Evolutionary conservation across 805 yeast genomes (phyloP).

Genomic region (Saccharomycopsis amapae): DNA sequence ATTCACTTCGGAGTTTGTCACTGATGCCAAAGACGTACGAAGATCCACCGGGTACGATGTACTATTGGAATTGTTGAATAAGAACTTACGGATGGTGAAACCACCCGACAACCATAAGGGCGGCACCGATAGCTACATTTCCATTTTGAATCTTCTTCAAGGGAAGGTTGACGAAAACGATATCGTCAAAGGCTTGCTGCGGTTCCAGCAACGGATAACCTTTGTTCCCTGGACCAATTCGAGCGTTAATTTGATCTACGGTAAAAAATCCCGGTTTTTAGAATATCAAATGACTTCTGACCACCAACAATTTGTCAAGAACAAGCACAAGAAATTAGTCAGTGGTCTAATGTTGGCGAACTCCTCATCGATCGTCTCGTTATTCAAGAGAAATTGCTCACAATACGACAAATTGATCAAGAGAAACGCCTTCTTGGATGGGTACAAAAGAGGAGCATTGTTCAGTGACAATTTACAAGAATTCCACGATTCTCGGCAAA

Average conservation of each 20-base stretch:
- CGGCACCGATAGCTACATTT: slow-evolving; percentile 45
- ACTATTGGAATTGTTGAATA: slow-evolving; percentile 72
- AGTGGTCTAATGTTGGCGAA: slow-evolving; percentile 83
- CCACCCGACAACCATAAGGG: slow-evolving; percentile 35
- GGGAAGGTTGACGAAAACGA: slow-evolving; percentile 63
- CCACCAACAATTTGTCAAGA: not conserved
- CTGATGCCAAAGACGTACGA: slow-evolving; percentile 51
- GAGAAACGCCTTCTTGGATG: slow-evolving; percentile 77
- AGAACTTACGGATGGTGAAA: slow-evolving; percentile 65
- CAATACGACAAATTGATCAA: slow-evolving; percentile 77
- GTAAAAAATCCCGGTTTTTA: slow-evolving; percentile 45
- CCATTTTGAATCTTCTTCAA: slow-evolving; percentile 63
- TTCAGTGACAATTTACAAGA: slow-evolving; percentile 46
- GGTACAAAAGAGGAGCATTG: slow-evolving; percentile 45
- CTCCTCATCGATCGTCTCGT: slow-evolving; percentile 63
- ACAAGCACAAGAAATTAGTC: slow-evolving; percentile 29
- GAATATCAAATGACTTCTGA: not conserved
- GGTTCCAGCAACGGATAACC: slow-evolving; percentile 57
- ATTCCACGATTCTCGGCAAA: slow-evolving; percentile 69
- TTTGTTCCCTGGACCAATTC: slow-evolving; percentile 81
- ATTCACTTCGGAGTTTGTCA: slow-evolving; percentile 61
- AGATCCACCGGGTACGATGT: slow-evolving; percentile 80
- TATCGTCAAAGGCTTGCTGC: slow-evolving; percentile 56
- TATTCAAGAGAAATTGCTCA: slow-evolving; percentile 57
- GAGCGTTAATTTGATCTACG: slow-evolving; percentile 69